These are phyloP conservation scores for Cercospora sp. DNA, from an alignment of 2,329 filamentous ascomycete species.

Conservation along the genomic window DNA sequence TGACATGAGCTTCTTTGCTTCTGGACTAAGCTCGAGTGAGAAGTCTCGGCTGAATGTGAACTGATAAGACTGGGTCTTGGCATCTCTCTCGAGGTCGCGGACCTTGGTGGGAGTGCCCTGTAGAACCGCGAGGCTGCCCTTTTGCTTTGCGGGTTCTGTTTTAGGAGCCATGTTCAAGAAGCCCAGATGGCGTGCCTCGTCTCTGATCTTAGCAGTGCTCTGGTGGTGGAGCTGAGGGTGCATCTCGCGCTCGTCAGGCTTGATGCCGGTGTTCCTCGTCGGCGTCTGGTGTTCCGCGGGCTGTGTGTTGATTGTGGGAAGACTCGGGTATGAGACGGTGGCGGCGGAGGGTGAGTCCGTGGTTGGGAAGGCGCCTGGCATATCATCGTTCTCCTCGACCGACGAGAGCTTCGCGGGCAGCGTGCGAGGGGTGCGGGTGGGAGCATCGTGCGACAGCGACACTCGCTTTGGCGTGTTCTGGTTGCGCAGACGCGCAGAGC, in stretches of 20 bases:
- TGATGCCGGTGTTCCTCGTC: constrained; percentile 62
- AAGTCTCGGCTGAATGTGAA: constrained; percentile 62
- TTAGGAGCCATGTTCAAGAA: constrained; percentile 73
- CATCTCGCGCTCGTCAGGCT: constrained; percentile 80
- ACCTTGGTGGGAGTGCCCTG: constrained; percentile 63
- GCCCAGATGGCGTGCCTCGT: constrained; percentile 78
- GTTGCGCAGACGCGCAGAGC: constrained; percentile 38
- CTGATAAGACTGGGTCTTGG: constrained; percentile 63
- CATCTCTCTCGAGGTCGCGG: constrained; percentile 35
- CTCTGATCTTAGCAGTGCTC: constrained; percentile 71
- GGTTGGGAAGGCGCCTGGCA: constrained; percentile 40
- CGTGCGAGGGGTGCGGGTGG: constrained; percentile 36
- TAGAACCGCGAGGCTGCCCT: constrained; percentile 45
- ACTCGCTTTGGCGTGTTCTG: constrained; percentile 39
- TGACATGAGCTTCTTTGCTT: constrained; percentile 61
- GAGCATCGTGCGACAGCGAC: constrained; percentile 39
- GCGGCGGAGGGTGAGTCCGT: constrained; percentile 31
- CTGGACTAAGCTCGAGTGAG: constrained; percentile 60
- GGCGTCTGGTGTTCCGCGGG: constrained; percentile 53
- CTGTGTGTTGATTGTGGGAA: constrained; percentile 27
- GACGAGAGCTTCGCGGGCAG: constrained; percentile 45
- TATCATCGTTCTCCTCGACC: constrained; percentile 50
- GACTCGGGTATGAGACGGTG: constrained; percentile 19
- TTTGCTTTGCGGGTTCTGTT: constrained; percentile 49
- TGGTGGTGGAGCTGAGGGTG: constrained; percentile 81